Evolutionary conservation across 192 early-diverging fungal species (phyloP).

Genomic region (Gaertneriomyces sp.): DNA sequence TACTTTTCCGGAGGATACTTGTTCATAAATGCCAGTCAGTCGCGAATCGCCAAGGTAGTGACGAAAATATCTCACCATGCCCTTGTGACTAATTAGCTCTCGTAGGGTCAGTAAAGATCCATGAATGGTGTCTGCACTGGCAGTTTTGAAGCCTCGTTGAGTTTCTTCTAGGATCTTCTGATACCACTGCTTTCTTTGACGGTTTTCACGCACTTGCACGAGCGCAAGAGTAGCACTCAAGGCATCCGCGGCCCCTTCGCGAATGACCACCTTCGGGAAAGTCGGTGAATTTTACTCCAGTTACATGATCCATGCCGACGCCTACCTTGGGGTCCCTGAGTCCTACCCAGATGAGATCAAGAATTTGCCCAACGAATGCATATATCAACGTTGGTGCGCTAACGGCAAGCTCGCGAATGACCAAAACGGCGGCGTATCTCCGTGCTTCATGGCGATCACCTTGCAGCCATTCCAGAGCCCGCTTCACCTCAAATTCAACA

Average conservation of each 20-base stretch:
- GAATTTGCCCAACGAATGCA: conserved; percentile 71
- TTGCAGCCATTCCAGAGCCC: conserved; percentile 81
- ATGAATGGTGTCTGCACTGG: conserved; percentile 76
- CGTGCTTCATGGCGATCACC: conserved; percentile 74
- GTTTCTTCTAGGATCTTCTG: conserved; percentile 80
- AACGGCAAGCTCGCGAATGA: conserved; percentile 67
- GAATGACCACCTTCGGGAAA: conserved; percentile 56
- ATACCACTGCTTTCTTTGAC: conserved; percentile 63
- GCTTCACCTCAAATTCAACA: conserved; percentile 79
- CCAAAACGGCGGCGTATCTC: conserved; percentile 76
- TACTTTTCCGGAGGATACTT: conserved; percentile 85
- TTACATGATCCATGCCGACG: not conserved
- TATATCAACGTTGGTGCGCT: conserved; percentile 82
- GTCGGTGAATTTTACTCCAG: not conserved
- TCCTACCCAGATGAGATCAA: conserved; percentile 81
- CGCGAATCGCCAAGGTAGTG: conserved; percentile 1
- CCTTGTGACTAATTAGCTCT: conserved; percentile 75
- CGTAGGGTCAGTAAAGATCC: conserved; percentile 77
- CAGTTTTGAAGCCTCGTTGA: conserved; percentile 64
- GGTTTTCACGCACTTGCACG: conserved; percentile 72
- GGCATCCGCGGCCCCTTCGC: conserved; percentile 77
- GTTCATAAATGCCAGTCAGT: conserved; percentile 1
- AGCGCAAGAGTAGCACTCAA: conserved; percentile 74
- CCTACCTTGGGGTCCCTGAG: conserved; percentile 70
- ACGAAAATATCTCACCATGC: conserved; percentile 52